These are phyloP conservation scores for Cladobotryum mycophilum DNA, from an alignment of 2,329 filamentous ascomycete genomes.

Conservation along the genomic window DNA sequence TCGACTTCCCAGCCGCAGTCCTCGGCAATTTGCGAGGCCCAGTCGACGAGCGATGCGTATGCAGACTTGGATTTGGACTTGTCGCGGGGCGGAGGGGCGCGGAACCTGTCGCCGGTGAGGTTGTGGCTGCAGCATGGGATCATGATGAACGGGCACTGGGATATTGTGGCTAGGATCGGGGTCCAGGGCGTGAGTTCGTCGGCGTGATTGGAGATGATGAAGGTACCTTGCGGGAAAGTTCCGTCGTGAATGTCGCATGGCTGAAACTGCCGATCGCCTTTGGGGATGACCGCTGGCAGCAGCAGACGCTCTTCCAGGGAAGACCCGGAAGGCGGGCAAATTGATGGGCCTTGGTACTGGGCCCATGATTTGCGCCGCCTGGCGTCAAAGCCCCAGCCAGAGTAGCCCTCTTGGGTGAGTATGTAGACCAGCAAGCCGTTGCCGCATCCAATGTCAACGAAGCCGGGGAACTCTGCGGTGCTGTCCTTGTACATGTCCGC, in stretches of 20 bases:
- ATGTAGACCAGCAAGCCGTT: conserved; percentile 88
- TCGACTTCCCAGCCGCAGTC: conserved; percentile 73
- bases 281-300: conserved; percentile 37
- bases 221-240: conserved; percentile 65
- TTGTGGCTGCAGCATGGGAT: conserved; percentile 95
- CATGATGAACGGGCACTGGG: conserved; percentile 74
- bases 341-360: conserved; percentile 48
- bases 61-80: conserved; percentile 55
- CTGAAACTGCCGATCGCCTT: background rate
- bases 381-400: conserved; percentile 88
- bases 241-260: conserved; percentile 48
- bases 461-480: conserved; percentile 62
- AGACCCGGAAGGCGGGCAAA: conserved; percentile 21
- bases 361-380: conserved; percentile 79
- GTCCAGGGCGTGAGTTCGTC: conserved; percentile 97
- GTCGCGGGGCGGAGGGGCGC: conserved; percentile 54
- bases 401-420: conserved; percentile 71
- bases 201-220: conserved; percentile 95
- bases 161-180: conserved; percentile 73
- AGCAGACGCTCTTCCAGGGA: conserved; percentile 43
- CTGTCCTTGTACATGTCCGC: conserved; percentile 63
- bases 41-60: conserved; percentile 77
- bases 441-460: conserved; percentile 93
- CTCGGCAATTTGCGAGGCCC: conserved; percentile 62
- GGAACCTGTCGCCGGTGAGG: conserved; percentile 67